Conservation (phyloP, 2,329 filamentous ascomycete genomes). For the Monosporascus sp. region DNA sequence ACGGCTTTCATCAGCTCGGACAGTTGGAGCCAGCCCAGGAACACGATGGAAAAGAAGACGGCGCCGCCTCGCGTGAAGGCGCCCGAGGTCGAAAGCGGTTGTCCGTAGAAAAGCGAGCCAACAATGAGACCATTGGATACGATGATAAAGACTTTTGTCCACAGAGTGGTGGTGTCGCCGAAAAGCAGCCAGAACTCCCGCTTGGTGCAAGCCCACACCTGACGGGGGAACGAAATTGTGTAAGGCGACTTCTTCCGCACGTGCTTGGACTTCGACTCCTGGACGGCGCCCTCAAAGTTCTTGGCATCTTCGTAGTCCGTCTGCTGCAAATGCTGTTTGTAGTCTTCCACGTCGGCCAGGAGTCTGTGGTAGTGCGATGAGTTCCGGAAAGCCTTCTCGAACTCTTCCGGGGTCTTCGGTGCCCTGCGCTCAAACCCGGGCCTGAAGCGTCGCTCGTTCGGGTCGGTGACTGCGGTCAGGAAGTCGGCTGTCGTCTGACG, state of each 20-base stretch:
- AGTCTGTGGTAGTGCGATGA: constrained; percentile 58
- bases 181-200: constrained; percentile 75
- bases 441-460: constrained; percentile 64
- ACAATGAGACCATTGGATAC: constrained; percentile 69
- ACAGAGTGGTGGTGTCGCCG: constrained; percentile 69
- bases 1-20: constrained; percentile 76
- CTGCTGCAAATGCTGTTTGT: constrained; percentile 39
- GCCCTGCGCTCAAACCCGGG: constrained; percentile 59
- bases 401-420: constrained; percentile 64
- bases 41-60: constrained; percentile 48
- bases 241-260: constrained; percentile 67
- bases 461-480: constrained; percentile 70
- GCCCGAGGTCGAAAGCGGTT: constrained; percentile 52
- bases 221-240: constrained; percentile 67
- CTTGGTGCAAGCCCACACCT: constrained; percentile 63
- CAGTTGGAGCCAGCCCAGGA: constrained; percentile 62
- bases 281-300: constrained; percentile 60
- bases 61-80: constrained; percentile 53
- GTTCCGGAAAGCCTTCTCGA: constrained; percentile 59
- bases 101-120: constrained; percentile 71
- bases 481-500: constrained; percentile 71
- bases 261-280: constrained; percentile 62
- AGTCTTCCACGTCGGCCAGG: constrained; percentile 52
- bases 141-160: constrained; percentile 76
- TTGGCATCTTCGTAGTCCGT: constrained; percentile 56